Conservation (phyloP, 2,329 filamentous ascomycete species). For the Fusarium sp. region DNA sequence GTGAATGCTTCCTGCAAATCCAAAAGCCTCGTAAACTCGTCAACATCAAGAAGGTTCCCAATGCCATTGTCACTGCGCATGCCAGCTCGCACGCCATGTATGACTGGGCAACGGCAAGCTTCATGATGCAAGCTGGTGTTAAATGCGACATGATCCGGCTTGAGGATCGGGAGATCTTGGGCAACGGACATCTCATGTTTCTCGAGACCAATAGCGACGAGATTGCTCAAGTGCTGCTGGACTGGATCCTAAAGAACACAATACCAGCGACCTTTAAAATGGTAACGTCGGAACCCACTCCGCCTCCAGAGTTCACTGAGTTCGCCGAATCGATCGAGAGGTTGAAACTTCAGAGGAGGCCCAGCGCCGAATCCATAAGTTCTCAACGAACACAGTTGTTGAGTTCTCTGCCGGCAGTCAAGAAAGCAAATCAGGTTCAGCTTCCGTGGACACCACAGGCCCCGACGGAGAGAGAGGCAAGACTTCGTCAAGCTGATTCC, state of each 20-base stretch:
- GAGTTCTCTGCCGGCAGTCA: not conserved
- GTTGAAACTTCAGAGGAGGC: not conserved
- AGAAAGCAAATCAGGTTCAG: not conserved
- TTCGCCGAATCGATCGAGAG: not conserved
- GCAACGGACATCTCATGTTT: slow-evolving; percentile 68
- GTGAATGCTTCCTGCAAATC: slow-evolving; percentile 38
- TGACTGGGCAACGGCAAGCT: slow-evolving; percentile 65
- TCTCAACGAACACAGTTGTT: not conserved
- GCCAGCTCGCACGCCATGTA: slow-evolving; percentile 65
- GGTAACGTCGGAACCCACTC: not conserved
- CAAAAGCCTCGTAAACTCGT: slow-evolving; percentile 52
- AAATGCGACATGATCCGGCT: slow-evolving; percentile 57
- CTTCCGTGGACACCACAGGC: slow-evolving; percentile 1
- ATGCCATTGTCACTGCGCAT: slow-evolving; percentile 62
- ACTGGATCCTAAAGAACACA: slow-evolving; percentile 49
- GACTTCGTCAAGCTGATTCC: not conserved
- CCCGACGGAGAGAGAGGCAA: not conserved
- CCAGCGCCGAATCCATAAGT: not conserved
- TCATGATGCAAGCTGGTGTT: slow-evolving; percentile 64
- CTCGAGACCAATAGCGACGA: slow-evolving; percentile 63
- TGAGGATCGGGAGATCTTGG: slow-evolving; percentile 55
- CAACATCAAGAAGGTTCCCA: slow-evolving; percentile 60
- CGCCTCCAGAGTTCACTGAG: not conserved
- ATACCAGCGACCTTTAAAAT: not conserved
- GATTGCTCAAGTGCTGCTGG: slow-evolving; percentile 52